phyloP scores from a whole-genome alignment of 805 yeast species.

The Spathaspora hagerdaliae region DNA sequence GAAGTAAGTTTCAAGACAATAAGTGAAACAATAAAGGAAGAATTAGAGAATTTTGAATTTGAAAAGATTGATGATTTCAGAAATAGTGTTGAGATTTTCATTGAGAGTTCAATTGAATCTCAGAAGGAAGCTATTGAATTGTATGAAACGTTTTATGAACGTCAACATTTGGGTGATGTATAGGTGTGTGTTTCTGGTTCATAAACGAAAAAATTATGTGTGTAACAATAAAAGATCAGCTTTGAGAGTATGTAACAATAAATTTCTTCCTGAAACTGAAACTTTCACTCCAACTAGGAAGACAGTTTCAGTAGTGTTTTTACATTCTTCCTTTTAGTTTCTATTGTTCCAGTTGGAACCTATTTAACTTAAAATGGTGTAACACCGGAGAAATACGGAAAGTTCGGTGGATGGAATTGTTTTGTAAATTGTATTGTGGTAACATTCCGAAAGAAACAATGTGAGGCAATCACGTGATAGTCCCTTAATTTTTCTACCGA shows the following conservation, averaged over 20 bases:
- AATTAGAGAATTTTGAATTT: slow-evolving; percentile 64
- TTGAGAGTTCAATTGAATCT: slow-evolving; percentile 86
- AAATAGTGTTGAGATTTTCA: slow-evolving; percentile 81
- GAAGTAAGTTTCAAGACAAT: slow-evolving; percentile 61
- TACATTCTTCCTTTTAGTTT: too few species aligned
- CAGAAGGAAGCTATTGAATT: slow-evolving; percentile 87
- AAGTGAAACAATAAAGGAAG: slow-evolving; percentile 62
- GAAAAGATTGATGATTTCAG: slow-evolving; percentile 82
- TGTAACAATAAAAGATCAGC: background rate
- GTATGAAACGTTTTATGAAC: slow-evolving; percentile 85
- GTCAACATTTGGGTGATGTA: slow-evolving; percentile 22
- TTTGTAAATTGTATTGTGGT: too few species aligned
- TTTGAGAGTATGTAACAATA: background rate
- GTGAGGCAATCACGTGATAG: too few species aligned
- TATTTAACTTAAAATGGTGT: too few species aligned
- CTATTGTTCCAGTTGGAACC: too few species aligned
- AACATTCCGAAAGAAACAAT: too few species aligned
- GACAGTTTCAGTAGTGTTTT: too few species aligned
- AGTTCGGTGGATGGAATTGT: too few species aligned
- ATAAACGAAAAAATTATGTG: background rate
- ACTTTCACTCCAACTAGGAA: too few species aligned
- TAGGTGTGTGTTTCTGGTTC: slow-evolving; percentile 2
- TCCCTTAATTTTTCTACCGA: too few species aligned
- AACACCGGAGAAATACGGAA: too few species aligned
- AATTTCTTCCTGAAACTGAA: too few species aligned